Base-by-base conservation (phyloP, 768 basidiomycete species). In the Coprinopsis sp. region DNA sequence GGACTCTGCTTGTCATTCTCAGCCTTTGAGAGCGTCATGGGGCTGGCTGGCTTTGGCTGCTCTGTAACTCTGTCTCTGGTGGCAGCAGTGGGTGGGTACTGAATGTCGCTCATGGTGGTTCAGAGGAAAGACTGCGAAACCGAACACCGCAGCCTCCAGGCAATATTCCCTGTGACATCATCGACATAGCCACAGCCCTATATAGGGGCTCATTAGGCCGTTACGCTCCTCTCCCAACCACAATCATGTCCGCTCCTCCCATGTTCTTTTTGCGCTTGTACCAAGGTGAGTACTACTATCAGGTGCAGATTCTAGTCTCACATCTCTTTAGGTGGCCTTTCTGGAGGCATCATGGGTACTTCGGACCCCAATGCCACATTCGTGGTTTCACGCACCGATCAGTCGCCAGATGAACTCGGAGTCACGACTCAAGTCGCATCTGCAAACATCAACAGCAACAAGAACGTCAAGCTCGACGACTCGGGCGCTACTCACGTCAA, bases 331-430 rank as follows among this genome's bases (percentile, higher is more conserved):
- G 21, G 29, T 41, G 29, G 14, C 31, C 13, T 13, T 8, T 49
- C 27, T 36, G 8, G 57, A 90, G 88, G 88, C 49, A 90, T 89
- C 59, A 62, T 68, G 11, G 87, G 87, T 24, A 88, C 88, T 33
- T 86, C n/a, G n/a, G n/a, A n/a, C n/a, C n/a, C n/a, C n/a, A n/a
- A n/a, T n/a, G n/a, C n/a, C n/a, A n/a, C n/a, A n/a, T n/a, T n/a
- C n/a, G n/a, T n/a, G n/a, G n/a, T n/a, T n/a, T n/a, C n/a, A n/a
- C n/a, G n/a, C n/a, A n/a, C n/a, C n/a, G n/a, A n/a, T n/a, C n/a
- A n/a, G n/a, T n/a, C n/a, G n/a, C n/a, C n/a, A n/a, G n/a, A n/a
- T n/a, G n/a, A n/a, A n/a, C n/a, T n/a, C n/a, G n/a, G n/a, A n/a
- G n/a, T n/a, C n/a, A n/a, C n/a, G n/a, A n/a, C n/a, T n/a, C n/a